phyloP scores from a whole-genome alignment of 2,329 filamentous ascomycete genomes.

The Epichloe sp. region DNA sequence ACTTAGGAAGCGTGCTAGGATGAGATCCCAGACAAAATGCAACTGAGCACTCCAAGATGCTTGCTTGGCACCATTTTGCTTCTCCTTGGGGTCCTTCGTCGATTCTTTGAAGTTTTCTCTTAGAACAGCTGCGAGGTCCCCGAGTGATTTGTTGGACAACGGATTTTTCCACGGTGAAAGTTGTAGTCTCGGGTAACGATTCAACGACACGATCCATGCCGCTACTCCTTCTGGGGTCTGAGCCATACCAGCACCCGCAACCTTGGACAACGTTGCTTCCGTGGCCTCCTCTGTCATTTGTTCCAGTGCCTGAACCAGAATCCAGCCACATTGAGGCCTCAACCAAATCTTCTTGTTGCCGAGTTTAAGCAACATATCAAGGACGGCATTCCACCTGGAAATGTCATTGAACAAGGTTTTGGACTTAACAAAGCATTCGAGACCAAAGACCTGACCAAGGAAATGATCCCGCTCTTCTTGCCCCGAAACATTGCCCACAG shows the following conservation, averaged over 20 bases:
- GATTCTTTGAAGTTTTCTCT: constrained; percentile 56
- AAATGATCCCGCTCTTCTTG: constrained; percentile 78
- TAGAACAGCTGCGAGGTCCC: constrained; percentile 60
- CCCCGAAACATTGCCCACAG: constrained; percentile 38
- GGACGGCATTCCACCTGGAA: constrained; percentile 50
- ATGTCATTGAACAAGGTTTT: constrained; percentile 51
- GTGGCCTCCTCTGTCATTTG: constrained; percentile 47
- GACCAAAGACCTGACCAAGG: constrained; percentile 76
- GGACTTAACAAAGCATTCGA: constrained; percentile 75
- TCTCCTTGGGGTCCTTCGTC: constrained; percentile 30
- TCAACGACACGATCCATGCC: constrained; percentile 65
- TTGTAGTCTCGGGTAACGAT: constrained; percentile 49
- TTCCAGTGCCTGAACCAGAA: constrained; percentile 59
- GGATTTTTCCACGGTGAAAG: constrained; percentile 69
- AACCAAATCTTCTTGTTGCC: constrained; percentile 79
- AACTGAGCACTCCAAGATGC: constrained; percentile 69
- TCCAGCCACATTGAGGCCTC: constrained; percentile 73
- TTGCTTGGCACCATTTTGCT: constrained; percentile 39
- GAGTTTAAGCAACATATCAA: constrained; percentile 61
- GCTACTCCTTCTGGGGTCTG: constrained; percentile 82
- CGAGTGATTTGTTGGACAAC: constrained; percentile 53
- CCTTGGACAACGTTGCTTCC: constrained; percentile 45
- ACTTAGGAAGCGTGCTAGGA: constrained; percentile 44
- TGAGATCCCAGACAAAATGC: constrained; percentile 77
- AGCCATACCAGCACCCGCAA: constrained; percentile 53